Evolutionary conservation across 2,329 filamentous ascomycete species (phyloP), one percentile per base, ranked within the genome.

Genomic region (Helminthosporium solani): DNA sequence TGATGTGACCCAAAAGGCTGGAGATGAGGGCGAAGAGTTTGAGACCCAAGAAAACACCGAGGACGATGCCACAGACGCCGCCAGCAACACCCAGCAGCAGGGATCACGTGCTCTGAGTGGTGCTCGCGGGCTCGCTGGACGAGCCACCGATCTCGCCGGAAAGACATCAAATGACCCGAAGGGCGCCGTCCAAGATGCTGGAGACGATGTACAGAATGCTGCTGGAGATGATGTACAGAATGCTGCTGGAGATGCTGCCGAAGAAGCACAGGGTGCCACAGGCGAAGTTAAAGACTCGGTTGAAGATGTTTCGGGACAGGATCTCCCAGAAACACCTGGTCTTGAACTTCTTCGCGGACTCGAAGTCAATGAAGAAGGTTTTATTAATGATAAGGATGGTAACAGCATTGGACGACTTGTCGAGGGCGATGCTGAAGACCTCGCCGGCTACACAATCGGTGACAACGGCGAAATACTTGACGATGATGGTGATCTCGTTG

Each of bases 401-500:
- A 76, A 77, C 40, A 58, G 68, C 3, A 63, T 79, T 42, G 77
- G 75, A 44, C 71, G 70, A 40, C 74, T 79, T 33, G 74, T 73
- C 23, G 77, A 79, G 57, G 77, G 76, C 47, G 76, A 78, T 46
- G 75, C 75, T 18, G 75, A 78, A 59, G 75, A 78, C 49, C 75
- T 78, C 36, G 72, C 67, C 40, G 77, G 77, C 28, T 79, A 79
- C 59, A 70, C 68, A 14, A 78, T 79, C 47, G 77, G 78, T 46
- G 74, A 79, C 30, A 71, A 79, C 12, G 78, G 78, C 46, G 77
- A 80, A 56, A 80, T 81, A 23, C 72, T 81, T 19, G 76, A 80
- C 47, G 75, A 80, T 33, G 74, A 78, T 49, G 78, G 78, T 19
- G 74, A 79, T 52, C 73, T 80, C 19, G 75, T 81, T 38, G 78